These are phyloP conservation scores for Ogataea pini DNA, from an alignment of 805 yeast genomes.

Conservation along the genomic window DNA sequence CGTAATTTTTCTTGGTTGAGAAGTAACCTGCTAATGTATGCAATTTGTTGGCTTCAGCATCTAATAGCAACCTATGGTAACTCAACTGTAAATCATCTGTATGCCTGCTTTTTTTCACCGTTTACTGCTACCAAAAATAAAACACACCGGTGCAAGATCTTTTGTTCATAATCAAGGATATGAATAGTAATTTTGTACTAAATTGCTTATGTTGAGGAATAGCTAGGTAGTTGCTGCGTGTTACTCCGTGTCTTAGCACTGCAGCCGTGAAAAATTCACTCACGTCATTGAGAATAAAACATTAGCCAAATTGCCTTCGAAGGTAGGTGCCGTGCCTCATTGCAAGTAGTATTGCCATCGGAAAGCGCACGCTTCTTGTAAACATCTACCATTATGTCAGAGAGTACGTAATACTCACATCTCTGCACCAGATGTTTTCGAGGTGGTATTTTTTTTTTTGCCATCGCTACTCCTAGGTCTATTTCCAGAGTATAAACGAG, in stretches of 20 bases:
- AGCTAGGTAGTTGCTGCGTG: neutral
- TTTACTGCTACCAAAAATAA: neutral
- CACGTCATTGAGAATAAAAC: too few species aligned
- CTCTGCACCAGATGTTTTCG: neutral
- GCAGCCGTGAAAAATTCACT: too few species aligned
- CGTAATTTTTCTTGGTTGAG: too few species aligned
- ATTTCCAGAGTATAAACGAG: neutral
- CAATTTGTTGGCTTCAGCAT: too few species aligned
- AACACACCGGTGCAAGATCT: neutral
- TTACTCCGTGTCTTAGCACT: neutral
- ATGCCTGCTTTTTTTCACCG: neutral
- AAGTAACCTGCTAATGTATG: too few species aligned
- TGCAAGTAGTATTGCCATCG: too few species aligned
- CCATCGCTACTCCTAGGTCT: neutral
- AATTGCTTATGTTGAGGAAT: neutral
- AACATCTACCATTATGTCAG: too few species aligned
- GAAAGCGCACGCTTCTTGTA: too few species aligned
- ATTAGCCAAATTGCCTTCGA: too few species aligned
- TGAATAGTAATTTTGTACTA: neutral
- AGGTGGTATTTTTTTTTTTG: slow-evolving; percentile 1
- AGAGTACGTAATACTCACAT: too few species aligned
- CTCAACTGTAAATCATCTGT: neutral
- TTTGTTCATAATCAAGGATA: neutral
- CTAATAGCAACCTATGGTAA: neutral
- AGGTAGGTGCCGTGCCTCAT: too few species aligned